A percentile compares a stretch with the other conserved stretches of the same genome.
Evolutionary conservation across 1,284 basidiomycete species (phyloP).

Genomic region (Ceratobasidium sp.): DNA sequence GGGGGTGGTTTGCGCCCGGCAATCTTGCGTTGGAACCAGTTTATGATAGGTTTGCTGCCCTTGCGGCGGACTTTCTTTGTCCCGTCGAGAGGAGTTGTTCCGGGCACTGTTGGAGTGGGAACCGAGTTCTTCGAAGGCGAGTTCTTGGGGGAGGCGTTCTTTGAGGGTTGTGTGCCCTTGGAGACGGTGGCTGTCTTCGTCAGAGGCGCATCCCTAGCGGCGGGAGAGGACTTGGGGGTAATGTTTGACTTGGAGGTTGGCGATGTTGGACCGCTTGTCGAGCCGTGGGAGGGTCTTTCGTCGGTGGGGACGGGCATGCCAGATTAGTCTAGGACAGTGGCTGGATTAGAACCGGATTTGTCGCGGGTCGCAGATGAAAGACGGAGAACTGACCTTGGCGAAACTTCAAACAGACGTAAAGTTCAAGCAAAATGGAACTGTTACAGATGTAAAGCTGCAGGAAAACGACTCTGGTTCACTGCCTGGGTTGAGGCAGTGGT

Average conservation of each 20-base stretch:
- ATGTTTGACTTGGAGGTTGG: constrained; percentile 4
- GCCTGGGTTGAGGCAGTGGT: constrained; percentile 1
- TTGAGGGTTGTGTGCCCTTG: constrained; percentile 29
- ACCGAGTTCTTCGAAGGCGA: constrained; percentile 21
- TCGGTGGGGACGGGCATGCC: constrained; percentile 30
- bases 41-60: constrained; percentile 81
- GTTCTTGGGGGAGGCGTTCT: constrained; percentile 20
- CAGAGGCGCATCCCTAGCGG: constrained; percentile 22
- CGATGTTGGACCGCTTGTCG: constrained; percentile 10
- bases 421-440: background rate
- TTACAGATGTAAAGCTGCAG: background rate
- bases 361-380: background rate
- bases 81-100: background rate
- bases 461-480: background rate
- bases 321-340: constrained; percentile 3
- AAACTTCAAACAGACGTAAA: background rate
- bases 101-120: constrained; percentile 18
- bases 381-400: background rate
- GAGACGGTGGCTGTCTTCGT: constrained; percentile 30
- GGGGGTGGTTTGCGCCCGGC: constrained; percentile 55
- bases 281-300: constrained; percentile 6
- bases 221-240: constrained; percentile 31
- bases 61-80: constrained; percentile 44
- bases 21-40: constrained; percentile 89
- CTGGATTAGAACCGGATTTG: background rate